phyloP scores from a whole-genome alignment of 345 rosid species.

The Geranium rotundifolium region DNA sequence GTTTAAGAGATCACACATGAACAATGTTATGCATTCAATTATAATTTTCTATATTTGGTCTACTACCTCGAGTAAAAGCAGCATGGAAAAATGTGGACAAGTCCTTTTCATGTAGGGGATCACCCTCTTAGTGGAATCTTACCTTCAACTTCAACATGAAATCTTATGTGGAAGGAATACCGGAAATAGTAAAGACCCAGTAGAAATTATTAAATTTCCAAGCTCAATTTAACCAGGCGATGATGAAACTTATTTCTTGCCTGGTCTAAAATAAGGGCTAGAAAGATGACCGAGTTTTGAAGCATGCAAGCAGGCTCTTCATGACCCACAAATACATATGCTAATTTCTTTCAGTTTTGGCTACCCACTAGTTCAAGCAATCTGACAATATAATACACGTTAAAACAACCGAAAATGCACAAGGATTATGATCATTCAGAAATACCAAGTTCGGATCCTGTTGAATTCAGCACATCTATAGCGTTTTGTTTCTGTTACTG shows the following conservation, averaged over 20 bases:
- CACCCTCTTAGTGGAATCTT: too few species aligned
- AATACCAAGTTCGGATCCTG: too few species aligned
- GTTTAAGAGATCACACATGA: background rate
- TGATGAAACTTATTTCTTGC: too few species aligned
- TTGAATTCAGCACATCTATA: too few species aligned
- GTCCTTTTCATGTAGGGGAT: background rate
- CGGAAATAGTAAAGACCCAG: background rate
- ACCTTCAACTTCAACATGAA: too few species aligned
- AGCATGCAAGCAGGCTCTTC: background rate
- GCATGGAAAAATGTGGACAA: background rate
- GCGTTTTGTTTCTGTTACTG: too few species aligned
- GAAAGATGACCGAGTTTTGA: background rate
- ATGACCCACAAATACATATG: too few species aligned
- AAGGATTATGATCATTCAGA: too few species aligned
- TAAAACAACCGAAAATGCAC: too few species aligned
- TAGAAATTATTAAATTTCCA: background rate
- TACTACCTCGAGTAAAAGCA: background rate
- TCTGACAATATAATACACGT: too few species aligned
- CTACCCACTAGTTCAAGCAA: too few species aligned
- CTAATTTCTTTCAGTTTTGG: too few species aligned
- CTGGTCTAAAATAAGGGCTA: background rate
- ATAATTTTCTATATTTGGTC: background rate
- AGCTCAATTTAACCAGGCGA: background rate
- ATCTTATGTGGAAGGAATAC: background rate
- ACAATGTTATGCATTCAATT: background rate